Evolutionary conservation across 129 eudicot genomes (phyloP), one percentile per base, ranked within the genome.

Genomic region (Mikania micrantha): DNA sequence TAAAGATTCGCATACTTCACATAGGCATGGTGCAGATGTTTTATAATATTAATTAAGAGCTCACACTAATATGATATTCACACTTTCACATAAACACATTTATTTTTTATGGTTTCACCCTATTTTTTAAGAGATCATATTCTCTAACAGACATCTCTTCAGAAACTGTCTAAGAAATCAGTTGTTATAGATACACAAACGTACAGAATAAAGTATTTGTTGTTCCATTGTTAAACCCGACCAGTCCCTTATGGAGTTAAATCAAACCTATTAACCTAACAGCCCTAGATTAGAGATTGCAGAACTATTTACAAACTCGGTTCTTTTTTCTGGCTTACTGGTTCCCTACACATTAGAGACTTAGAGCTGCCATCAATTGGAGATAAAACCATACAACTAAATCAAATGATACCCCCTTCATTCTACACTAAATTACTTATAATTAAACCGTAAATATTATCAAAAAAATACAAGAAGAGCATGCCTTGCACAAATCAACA

Each of bases 401-500:
- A 45, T 45, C 52, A 45, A 45, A 45, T n/a, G 9, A 5, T 4
- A 3, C 17, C 17, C 48, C 17, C 17, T 19, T 47, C 22, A 19
- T 47, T 24, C 54, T 20, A 50, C 9, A 50, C 28, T 7, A 21
- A 5, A 21, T 21, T 7, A 50, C 29, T 68, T 49, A 52, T 16
- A 10, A 34, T 3, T 38, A 52, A 69, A 36, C 52, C 64, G 1
- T 52, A 7, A 0, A 52, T 9, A 36, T 36, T n/a, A 24, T 69
- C 64, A 16, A 34, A 54, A 69, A 20, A 69, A 20, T 28, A 29
- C 19, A 56, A 57, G 20, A 28, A 13, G 66, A 9, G 4, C 38
- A 74, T 50, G 29, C 44, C 56, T 40, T 17, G n/a, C 28, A 47
- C 44, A 31, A 28, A 75, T 54, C 57, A 44, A 28, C n/a, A 40